phyloP scores from a whole-genome alignment of 495 filamentous ascomycete genomes.

The Tuber indicum region DNA sequence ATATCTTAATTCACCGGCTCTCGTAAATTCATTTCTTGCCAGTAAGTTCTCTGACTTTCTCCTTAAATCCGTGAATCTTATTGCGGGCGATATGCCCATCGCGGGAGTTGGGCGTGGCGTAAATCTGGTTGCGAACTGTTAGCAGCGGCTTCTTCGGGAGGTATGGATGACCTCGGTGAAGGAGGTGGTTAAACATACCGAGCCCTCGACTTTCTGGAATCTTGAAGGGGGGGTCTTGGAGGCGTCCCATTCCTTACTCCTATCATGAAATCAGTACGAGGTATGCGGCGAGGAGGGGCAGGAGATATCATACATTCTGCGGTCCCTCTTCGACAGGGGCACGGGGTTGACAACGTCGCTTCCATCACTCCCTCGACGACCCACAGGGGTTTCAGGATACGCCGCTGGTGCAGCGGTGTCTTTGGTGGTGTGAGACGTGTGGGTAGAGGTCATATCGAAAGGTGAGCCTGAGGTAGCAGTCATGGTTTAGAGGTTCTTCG shows the following conservation, averaged over 20 bases:
- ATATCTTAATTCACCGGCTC: neutral
- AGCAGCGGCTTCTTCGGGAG: neutral
- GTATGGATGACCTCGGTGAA: neutral
- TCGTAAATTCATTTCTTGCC: conserved; percentile 27
- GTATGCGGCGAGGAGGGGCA: neutral
- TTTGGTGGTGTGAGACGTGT: conserved; percentile 4
- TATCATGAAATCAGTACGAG: conserved; percentile 8
- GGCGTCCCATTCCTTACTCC: conserved; percentile 40
- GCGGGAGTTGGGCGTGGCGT: conserved; percentile 36
- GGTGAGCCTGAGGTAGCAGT: neutral
- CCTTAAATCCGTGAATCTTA: conserved; percentile 40
- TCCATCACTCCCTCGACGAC: conserved; percentile 27
- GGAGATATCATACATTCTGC: conserved; percentile 24
- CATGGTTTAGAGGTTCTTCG: neutral
- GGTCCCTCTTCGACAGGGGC: conserved; percentile 16
- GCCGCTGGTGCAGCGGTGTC: conserved; percentile 11
- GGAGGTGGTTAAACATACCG: conserved; percentile 17
- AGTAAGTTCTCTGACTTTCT: conserved; percentile 39
- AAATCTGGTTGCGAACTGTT: conserved; percentile 22
- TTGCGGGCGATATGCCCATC: conserved; percentile 40
- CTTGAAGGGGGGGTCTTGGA: conserved; percentile 34
- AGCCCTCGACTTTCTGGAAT: conserved; percentile 38
- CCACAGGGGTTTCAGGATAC: conserved; percentile 15
- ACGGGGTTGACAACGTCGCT: conserved; percentile 15
- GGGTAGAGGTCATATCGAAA: neutral